Evolutionary conservation across 2,329 filamentous ascomycete genomes (phyloP).

Genomic region (Fusarium keratoplasticum): DNA sequence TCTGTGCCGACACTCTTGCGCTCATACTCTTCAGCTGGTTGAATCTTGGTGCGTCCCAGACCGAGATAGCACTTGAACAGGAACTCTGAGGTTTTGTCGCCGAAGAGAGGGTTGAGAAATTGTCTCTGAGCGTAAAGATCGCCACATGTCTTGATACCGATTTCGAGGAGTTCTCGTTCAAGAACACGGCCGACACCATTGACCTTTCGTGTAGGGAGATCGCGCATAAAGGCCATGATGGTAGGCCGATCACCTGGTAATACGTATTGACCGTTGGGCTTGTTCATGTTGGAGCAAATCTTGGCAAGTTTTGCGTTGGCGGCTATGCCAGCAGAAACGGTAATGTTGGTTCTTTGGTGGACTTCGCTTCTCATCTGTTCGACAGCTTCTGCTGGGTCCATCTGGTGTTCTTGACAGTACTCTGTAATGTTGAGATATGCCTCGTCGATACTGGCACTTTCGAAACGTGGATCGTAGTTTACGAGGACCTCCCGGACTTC

Average conservation of each 20-base stretch:
- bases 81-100: conserved; percentile 91
- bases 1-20: conserved; percentile 96
- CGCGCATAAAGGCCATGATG: conserved; percentile 88
- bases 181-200: conserved; percentile 96
- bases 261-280: conserved; percentile 91
- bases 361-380: conserved; percentile 83
- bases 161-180: conserved; percentile 87
- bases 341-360: conserved; percentile 80
- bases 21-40: conserved; percentile 89
- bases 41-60: conserved; percentile 84
- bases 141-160: conserved; percentile 89
- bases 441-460: conserved; percentile 95
- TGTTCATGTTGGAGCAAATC: conserved; percentile 95
- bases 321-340: conserved; percentile 93
- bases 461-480: conserved; percentile 90
- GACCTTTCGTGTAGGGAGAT: conserved; percentile 87
- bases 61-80: conserved; percentile 87
- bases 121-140: conserved; percentile 85
- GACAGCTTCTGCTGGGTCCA: conserved; percentile 79
- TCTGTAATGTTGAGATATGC: conserved; percentile 95
- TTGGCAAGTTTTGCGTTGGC: conserved; percentile 95
- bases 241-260: conserved; percentile 77
- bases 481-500: conserved; percentile 86
- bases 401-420: conserved; percentile 78
- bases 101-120: conserved; percentile 82